Evolutionary conservation across 2,329 filamentous ascomycete species (phyloP).

Genomic region (Claviceps pazoutovae): DNA sequence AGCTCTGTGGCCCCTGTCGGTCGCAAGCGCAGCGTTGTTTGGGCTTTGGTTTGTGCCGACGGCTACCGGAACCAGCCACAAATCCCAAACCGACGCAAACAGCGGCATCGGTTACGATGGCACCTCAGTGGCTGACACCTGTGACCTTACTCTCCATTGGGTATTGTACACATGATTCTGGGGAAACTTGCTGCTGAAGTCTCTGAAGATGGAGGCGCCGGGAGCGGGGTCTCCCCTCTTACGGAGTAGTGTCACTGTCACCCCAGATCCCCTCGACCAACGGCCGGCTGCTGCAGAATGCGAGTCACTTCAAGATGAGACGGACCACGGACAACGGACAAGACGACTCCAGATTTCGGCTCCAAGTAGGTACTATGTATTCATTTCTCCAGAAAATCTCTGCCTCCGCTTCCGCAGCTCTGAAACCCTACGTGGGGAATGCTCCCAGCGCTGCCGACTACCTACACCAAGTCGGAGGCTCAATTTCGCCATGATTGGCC

Average conservation of each 20-base stretch:
- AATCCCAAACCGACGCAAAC: background rate
- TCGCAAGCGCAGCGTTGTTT: background rate
- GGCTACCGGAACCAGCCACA: background rate
- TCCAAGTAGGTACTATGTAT: background rate
- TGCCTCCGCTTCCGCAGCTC: no score
- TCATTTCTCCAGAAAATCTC: background rate
- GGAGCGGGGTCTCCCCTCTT: no score
- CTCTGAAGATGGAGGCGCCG: background rate
- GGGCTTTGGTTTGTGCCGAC: background rate
- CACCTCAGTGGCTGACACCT: constrained; percentile 4
- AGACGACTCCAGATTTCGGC: background rate
- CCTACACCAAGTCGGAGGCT: no score
- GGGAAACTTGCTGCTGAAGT: no score
- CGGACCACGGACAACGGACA: background rate
- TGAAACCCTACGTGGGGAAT: no score
- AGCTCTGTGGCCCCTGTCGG: background rate
- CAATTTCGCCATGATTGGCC: no score
- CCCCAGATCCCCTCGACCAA: background rate
- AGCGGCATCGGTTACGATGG: constrained; percentile 6
- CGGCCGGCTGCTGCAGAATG: background rate
- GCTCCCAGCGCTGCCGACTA: no score
- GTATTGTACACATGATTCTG: background rate
- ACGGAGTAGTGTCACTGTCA: background rate
- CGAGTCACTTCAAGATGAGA: background rate
- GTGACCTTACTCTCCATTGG: background rate